A percentile compares a stretch with the other conserved stretches of the same genome.
Evolutionary conservation across 495 filamentous ascomycete genomes (phyloP).

Genomic region (Lasiosphaeris hirsuta): DNA sequence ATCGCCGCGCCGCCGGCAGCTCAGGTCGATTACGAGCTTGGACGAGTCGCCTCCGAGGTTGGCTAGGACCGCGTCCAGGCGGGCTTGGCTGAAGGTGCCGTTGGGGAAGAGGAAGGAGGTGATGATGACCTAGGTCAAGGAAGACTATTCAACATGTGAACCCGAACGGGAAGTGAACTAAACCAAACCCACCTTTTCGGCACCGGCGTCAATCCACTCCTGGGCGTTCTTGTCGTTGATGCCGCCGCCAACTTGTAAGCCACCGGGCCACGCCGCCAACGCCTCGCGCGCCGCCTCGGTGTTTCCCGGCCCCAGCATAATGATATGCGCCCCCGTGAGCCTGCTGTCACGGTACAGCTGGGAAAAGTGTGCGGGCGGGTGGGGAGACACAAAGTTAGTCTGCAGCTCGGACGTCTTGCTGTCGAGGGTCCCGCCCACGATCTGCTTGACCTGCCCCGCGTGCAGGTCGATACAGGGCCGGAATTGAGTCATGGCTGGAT

Average conservation of each 20-base stretch:
- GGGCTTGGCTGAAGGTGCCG: slow-evolving; percentile 69
- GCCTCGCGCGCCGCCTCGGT: slow-evolving; percentile 74
- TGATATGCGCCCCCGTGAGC: slow-evolving; percentile 82
- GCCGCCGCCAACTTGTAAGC: slow-evolving; percentile 85
- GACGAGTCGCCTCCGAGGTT: slow-evolving; percentile 68
- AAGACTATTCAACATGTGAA: not conserved
- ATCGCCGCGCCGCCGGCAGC: slow-evolving; percentile 70
- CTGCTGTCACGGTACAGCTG: slow-evolving; percentile 69
- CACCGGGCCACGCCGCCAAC: slow-evolving; percentile 68
- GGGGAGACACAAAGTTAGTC: slow-evolving; percentile 86
- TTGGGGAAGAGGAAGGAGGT: slow-evolving; percentile 75
- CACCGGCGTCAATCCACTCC: slow-evolving; percentile 82
- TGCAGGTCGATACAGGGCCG: slow-evolving; percentile 97
- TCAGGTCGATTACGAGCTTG: slow-evolving; percentile 91
- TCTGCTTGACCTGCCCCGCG: slow-evolving; percentile 94
- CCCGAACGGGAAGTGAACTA: not conserved
- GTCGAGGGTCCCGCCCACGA: slow-evolving; percentile 89
- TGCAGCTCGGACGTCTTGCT: slow-evolving; percentile 61
- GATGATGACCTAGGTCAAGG: slow-evolving; percentile 73
- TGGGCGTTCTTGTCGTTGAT: slow-evolving; percentile 80
- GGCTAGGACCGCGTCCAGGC: slow-evolving; percentile 67
- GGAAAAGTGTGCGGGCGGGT: slow-evolving; percentile 77
- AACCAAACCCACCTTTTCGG: slow-evolving; percentile 67
- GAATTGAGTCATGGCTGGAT: slow-evolving; percentile 77
- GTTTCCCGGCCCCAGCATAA: slow-evolving; percentile 91